Conservation (phyloP, 2,329 filamentous ascomycete genomes). For the Aspergillus tubingensis region DNA sequence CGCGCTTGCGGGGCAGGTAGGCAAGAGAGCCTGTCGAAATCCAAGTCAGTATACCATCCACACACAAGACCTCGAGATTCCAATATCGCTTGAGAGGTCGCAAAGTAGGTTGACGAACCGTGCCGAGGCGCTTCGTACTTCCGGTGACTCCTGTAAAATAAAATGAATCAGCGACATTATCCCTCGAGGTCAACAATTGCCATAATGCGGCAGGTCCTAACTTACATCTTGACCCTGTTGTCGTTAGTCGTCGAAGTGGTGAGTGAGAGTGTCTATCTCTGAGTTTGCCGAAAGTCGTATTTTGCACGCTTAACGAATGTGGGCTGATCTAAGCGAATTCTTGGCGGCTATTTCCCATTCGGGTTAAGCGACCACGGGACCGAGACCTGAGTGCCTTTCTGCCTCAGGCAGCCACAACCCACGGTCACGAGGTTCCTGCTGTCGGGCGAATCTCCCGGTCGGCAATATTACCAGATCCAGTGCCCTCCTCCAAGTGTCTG, state of each 20-base stretch:
- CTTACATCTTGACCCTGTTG: conserved; percentile 53
- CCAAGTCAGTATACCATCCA: conserved; percentile 34
- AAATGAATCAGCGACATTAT: conserved; percentile 31
- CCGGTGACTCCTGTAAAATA: conserved; percentile 55
- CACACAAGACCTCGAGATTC: conserved; percentile 32
- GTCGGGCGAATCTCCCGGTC: too few species aligned
- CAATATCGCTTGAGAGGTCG: conserved; percentile 43
- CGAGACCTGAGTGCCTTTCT: background rate
- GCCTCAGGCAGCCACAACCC: conserved; percentile 17
- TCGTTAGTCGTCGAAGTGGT: conserved; percentile 50
- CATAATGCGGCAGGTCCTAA: conserved; percentile 20
- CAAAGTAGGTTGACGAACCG: conserved; percentile 72
- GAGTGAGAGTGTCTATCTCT: conserved; percentile 43
- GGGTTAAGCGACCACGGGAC: conserved; percentile 9
- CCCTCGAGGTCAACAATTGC: background rate
- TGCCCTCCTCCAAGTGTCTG: too few species aligned
- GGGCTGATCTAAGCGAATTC: conserved; percentile 45
- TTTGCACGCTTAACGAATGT: conserved; percentile 46
- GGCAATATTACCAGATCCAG: too few species aligned
- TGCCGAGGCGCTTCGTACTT: conserved; percentile 90
- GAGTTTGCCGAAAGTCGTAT: conserved; percentile 39
- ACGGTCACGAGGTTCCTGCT: too few species aligned
- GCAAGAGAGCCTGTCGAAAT: conserved; percentile 66
- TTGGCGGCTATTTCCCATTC: conserved; percentile 16
- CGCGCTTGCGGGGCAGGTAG: conserved; percentile 87